Evolutionary conservation across 1,284 basidiomycete genomes (phyloP).

Genomic region (Tremellales sp.): DNA sequence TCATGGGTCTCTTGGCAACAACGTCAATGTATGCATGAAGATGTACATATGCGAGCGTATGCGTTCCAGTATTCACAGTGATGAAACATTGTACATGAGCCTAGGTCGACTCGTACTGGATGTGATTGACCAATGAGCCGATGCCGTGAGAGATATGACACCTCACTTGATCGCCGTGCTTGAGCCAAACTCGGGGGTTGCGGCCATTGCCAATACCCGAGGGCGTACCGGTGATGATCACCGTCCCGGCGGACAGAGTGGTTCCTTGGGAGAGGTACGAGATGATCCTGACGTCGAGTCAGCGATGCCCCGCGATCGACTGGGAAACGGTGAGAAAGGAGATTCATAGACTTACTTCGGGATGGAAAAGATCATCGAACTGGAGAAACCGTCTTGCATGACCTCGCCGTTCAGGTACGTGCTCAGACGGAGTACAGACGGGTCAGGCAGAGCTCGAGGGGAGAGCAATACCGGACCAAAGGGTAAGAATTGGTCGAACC

Average conservation of each 20-base stretch:
- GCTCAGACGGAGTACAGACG: conserved; percentile 63
- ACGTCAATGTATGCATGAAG: too few relatives aligned
- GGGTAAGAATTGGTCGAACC: conserved; percentile 51
- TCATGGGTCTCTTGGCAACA: too few relatives aligned
- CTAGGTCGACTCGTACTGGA: conserved; percentile 9
- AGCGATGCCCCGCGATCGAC: not conserved
- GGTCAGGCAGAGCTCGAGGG: conserved; percentile 61
- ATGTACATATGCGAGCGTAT: too few relatives aligned
- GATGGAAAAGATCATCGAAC: conserved; percentile 29
- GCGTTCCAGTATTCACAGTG: too few relatives aligned
- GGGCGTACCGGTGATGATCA: conserved; percentile 75
- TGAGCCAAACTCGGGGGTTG: conserved; percentile 65
- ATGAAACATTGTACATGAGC: too few relatives aligned
- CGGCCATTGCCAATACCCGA: conserved; percentile 67
- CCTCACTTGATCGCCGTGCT: conserved; percentile 67
- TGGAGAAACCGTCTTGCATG: conserved; percentile 70
- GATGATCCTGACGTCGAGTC: conserved; percentile 41
- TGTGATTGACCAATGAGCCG: conserved; percentile 8
- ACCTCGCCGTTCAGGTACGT: conserved; percentile 64
- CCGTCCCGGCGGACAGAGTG: conserved; percentile 71
- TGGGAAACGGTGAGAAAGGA: not conserved
- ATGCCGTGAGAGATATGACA: conserved; percentile 51
- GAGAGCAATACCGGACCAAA: conserved; percentile 73
- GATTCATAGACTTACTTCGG: conserved; percentile 18
- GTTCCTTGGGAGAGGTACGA: conserved; percentile 77